phyloP scores from a whole-genome alignment of 441 rosid genomes.

The Erysimum pusillum region DNA sequence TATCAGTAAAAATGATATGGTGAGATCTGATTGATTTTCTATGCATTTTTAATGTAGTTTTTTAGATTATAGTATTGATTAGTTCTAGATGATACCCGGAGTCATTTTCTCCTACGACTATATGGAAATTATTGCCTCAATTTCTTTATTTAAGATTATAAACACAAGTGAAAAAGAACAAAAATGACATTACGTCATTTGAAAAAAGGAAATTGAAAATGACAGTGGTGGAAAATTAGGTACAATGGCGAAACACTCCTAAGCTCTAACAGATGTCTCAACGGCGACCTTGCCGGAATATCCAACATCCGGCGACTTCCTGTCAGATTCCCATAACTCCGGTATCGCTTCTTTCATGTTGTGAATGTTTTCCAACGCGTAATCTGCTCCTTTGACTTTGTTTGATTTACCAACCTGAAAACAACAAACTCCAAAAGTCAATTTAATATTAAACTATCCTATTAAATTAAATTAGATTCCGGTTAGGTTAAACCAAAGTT shows the following conservation, averaged over 20 bases:
- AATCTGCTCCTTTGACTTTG: conserved; percentile 89
- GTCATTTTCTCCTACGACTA: not conserved
- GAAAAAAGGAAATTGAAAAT: conserved; percentile 40
- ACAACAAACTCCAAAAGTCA: conserved; percentile 17
- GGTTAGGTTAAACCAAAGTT: conserved; percentile 6
- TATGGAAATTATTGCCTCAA: conserved; percentile 20
- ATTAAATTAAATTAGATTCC: not conserved
- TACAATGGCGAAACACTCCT: conserved; percentile 47
- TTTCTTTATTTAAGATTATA: conserved; percentile 47
- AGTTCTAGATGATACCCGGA: not conserved
- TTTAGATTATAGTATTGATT: not conserved
- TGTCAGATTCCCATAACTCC: conserved; percentile 76
- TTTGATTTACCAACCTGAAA: conserved; percentile 79
- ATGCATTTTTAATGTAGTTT: not conserved
- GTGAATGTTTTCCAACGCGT: conserved; percentile 89
- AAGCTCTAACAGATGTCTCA: conserved; percentile 90
- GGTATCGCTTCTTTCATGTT: conserved; percentile 90
- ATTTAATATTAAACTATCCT: not conserved
- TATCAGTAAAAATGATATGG: not conserved
- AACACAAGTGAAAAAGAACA: conserved; percentile 41
- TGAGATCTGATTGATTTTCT: conserved; percentile 6
- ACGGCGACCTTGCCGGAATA: conserved; percentile 68
- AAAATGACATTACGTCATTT: conserved; percentile 55
- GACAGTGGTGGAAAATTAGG: conserved; percentile 43
- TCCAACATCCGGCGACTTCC: conserved; percentile 64